Evolutionary conservation across 2,329 filamentous ascomycete genomes (phyloP).

Genomic region (Penicillium sp.): DNA sequence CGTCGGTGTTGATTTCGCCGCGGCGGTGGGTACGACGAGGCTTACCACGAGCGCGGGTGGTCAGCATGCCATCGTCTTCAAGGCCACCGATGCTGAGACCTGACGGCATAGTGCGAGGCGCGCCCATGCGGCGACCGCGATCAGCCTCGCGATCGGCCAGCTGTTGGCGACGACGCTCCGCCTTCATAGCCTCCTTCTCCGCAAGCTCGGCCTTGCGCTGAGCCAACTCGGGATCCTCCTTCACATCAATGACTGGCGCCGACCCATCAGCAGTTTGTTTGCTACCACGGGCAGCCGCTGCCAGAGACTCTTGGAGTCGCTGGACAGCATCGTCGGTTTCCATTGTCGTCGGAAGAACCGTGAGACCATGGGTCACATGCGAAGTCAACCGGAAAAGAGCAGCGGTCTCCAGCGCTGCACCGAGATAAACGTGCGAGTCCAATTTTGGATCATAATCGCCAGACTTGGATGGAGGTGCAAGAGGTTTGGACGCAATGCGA

Average conservation of each 20-base stretch:
- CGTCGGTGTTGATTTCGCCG: slow-evolving; percentile 46
- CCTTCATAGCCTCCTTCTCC: slow-evolving; percentile 54
- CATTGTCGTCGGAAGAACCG: slow-evolving; percentile 51
- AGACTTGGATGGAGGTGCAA: slow-evolving; percentile 52
- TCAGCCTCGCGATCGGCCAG: slow-evolving; percentile 52
- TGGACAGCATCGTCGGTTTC: slow-evolving; percentile 57
- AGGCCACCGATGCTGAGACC: slow-evolving; percentile 53
- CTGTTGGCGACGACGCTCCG: slow-evolving; percentile 50
- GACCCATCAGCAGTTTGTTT: slow-evolving; percentile 48
- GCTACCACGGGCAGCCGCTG: slow-evolving; percentile 50
- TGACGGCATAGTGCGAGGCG: slow-evolving; percentile 42
- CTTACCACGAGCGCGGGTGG: slow-evolving; percentile 39
- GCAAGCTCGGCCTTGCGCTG: slow-evolving; percentile 54
- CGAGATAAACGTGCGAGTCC: slow-evolving; percentile 60
- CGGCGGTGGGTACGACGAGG: slow-evolving; percentile 40
- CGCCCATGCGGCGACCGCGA: slow-evolving; percentile 47
- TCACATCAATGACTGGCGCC: slow-evolving; percentile 53
- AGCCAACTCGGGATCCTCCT: slow-evolving; percentile 58
- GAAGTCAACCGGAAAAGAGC: slow-evolving; percentile 56
- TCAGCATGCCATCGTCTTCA: slow-evolving; percentile 50
- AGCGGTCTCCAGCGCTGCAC: slow-evolving; percentile 53
- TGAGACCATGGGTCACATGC: slow-evolving; percentile 56
- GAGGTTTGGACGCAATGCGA: slow-evolving; percentile 52
- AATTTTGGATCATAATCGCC: slow-evolving; percentile 49
- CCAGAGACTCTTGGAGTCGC: slow-evolving; percentile 55